phyloP scores from a whole-genome alignment of 306 rosid species.

The Boehmeria nivea region DNA sequence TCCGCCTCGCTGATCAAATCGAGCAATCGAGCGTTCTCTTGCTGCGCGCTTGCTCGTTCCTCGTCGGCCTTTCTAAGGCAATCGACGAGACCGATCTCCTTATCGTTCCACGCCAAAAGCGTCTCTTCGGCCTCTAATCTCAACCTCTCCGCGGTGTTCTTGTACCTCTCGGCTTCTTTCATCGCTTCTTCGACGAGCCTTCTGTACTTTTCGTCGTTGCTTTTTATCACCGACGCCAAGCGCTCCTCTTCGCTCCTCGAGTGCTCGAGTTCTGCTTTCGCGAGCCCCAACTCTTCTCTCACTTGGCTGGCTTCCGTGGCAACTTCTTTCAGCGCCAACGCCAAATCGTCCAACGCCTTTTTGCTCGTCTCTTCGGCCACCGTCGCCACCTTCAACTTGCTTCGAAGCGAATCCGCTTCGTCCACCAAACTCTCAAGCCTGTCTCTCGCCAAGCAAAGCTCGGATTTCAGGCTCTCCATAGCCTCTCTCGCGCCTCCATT shows the following conservation, averaged over 20 bases:
- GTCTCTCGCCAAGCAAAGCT: slow-evolving; percentile 23
- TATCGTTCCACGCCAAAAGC: slow-evolving; percentile 61
- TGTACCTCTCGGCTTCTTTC: slow-evolving; percentile 62
- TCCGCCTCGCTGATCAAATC: slow-evolving; percentile 39
- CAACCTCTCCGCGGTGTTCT: slow-evolving; percentile 58
- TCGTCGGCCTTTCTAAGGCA: slow-evolving; percentile 68
- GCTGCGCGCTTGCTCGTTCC: slow-evolving; percentile 43
- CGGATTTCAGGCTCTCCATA: slow-evolving; percentile 10
- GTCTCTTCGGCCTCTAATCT: slow-evolving; percentile 84
- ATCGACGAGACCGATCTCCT: slow-evolving; percentile 62
- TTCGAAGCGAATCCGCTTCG: slow-evolving; percentile 37
- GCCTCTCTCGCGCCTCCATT: slow-evolving; percentile 1
- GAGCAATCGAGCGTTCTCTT: slow-evolving; percentile 32
- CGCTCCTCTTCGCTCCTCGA: slow-evolving; percentile 48
- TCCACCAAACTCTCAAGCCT: slow-evolving; percentile 17
- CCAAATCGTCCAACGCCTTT: slow-evolving; percentile 85
- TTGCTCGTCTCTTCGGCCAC: slow-evolving; percentile 73
- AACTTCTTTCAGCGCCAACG: slow-evolving; percentile 76
- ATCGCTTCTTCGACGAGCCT: slow-evolving; percentile 33
- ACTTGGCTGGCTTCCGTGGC: slow-evolving; percentile 64
- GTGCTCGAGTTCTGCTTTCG: slow-evolving; percentile 52
- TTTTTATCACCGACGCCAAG: slow-evolving; percentile 31
- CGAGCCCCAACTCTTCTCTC: slow-evolving; percentile 38
- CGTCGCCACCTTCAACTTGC: slow-evolving; percentile 45
- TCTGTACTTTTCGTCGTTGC: slow-evolving; percentile 42